Evolutionary conservation across 352 stramenopile species (phyloP).

Genomic region (Phytophthora idaei): DNA sequence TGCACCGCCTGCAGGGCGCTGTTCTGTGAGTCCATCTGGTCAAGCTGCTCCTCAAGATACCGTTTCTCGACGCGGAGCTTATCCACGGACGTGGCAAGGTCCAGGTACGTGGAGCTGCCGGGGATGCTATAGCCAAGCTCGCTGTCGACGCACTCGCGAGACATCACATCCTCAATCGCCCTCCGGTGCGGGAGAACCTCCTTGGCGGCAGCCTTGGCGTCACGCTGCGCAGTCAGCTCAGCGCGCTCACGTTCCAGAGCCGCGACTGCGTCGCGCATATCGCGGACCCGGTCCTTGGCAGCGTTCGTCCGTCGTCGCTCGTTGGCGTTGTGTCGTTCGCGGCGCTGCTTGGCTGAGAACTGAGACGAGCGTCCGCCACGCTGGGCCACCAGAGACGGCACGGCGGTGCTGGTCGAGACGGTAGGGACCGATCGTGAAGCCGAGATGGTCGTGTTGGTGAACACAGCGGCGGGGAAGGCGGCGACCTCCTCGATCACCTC

Average conservation of each 20-base stretch:
- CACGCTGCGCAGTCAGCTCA: constrained; percentile 28
- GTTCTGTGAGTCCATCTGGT: constrained; percentile 51
- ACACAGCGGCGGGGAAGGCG: constrained; percentile 39
- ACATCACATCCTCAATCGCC: constrained; percentile 26
- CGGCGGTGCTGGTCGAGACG: constrained; percentile 5
- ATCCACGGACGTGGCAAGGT: constrained; percentile 36
- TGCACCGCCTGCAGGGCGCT: constrained; percentile 48
- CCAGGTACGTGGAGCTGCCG: constrained; percentile 40
- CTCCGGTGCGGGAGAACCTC: constrained; percentile 32
- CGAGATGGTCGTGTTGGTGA: constrained; percentile 42
- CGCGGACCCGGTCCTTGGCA: constrained; percentile 44
- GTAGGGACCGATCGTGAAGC: constrained; percentile 18
- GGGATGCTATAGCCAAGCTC: constrained; percentile 32
- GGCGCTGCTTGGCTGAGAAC: constrained; percentile 51
- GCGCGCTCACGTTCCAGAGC: constrained; percentile 30
- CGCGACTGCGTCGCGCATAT: constrained; percentile 46
- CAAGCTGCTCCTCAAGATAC: constrained; percentile 50
- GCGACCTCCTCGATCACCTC: constrained; percentile 35
- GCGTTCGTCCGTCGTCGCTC: constrained; percentile 49
- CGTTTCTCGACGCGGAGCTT: constrained; percentile 45
- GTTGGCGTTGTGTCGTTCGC: constrained; percentile 54
- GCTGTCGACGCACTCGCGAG: constrained; percentile 19
- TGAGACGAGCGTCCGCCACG: constrained; percentile 42
- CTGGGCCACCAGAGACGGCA: constrained; percentile 18
- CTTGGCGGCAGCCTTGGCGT: constrained; percentile 26